Conservation (phyloP, 495 filamentous ascomycete species). For the Penicillium salamii region DNA sequence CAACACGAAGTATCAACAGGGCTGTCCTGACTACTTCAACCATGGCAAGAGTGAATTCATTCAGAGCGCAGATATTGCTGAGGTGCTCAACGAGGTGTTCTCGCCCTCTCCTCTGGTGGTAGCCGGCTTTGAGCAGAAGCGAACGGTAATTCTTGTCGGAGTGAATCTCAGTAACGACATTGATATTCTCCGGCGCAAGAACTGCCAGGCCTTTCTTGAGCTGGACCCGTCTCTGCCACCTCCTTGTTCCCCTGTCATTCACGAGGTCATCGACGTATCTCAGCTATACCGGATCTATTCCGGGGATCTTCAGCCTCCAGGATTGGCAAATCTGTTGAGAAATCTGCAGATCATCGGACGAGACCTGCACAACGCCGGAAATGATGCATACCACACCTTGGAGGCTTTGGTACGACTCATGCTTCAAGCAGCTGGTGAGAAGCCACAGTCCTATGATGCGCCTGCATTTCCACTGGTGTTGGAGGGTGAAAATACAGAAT, state of each 20-base stretch:
- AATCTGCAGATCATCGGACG: slow-evolving; percentile 59
- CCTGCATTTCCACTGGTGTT: background rate
- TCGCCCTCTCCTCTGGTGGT: slow-evolving; percentile 37
- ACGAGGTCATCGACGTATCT: slow-evolving; percentile 69
- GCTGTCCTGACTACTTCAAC: slow-evolving; percentile 70
- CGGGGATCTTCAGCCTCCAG: slow-evolving; percentile 45
- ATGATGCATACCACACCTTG: slow-evolving; percentile 86
- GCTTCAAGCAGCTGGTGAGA: slow-evolving; percentile 24
- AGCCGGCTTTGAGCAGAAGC: slow-evolving; percentile 16
- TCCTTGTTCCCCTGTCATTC: slow-evolving; percentile 21
- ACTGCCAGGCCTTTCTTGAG: slow-evolving; percentile 39
- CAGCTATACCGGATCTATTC: slow-evolving; percentile 59
- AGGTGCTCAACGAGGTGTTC: slow-evolving; percentile 48
- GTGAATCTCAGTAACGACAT: slow-evolving; percentile 69
- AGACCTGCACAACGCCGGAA: slow-evolving; percentile 89
- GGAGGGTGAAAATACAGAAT: too few species aligned
- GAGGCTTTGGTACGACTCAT: slow-evolving; percentile 69
- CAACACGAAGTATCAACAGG: slow-evolving; percentile 63
- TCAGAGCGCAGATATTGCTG: slow-evolving; percentile 32
- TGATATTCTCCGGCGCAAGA: slow-evolving; percentile 56
- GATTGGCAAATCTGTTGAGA: slow-evolving; percentile 58
- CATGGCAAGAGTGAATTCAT: slow-evolving; percentile 64
- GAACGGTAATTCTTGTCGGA: slow-evolving; percentile 74
- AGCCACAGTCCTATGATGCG: background rate
- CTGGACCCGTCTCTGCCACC: background rate